These are phyloP conservation scores for Scytalidium sp. DNA, from an alignment of 2,329 filamentous ascomycete species.

Conservation along the genomic window DNA sequence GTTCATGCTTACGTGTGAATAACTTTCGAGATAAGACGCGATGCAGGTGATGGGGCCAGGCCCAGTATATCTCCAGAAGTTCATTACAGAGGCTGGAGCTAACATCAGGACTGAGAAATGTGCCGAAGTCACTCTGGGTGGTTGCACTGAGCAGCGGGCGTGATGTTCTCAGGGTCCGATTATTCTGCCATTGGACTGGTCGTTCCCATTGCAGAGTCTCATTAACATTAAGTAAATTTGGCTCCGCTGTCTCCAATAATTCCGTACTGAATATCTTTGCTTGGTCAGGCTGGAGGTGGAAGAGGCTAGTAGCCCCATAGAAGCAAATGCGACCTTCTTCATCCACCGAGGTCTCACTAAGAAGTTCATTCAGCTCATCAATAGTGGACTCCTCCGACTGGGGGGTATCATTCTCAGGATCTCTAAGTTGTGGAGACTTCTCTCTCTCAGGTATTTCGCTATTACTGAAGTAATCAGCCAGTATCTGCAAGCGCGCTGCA, in stretches of 20 bases:
- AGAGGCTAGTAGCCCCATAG: neutral
- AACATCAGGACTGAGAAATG: too few species aligned
- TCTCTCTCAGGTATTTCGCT: neutral
- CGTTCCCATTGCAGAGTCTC: too few species aligned
- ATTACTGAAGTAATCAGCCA: neutral
- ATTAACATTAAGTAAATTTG: too few species aligned
- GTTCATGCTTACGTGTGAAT: neutral
- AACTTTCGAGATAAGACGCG: neutral
- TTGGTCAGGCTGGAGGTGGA: neutral
- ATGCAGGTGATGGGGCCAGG: conserved; percentile 1
- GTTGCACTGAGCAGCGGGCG: too few species aligned
- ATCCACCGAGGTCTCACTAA: neutral
- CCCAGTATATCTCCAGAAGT: neutral
- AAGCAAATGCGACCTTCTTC: neutral
- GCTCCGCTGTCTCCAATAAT: too few species aligned
- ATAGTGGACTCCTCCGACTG: too few species aligned
- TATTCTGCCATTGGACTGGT: too few species aligned
- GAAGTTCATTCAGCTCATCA: neutral
- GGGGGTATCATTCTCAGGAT: too few species aligned
- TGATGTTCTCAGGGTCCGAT: too few species aligned
- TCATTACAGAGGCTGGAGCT: too few species aligned
- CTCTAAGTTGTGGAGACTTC: neutral
- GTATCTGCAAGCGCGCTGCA: neutral
- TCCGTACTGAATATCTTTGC: too few species aligned
- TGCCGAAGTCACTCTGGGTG: too few species aligned